Percentiles rank a stretch among this genome's conserved stretches.
These are phyloP conservation scores for Phoma sp. DNA, from an alignment of 2,329 filamentous ascomycete species.

Conservation along the genomic window DNA sequence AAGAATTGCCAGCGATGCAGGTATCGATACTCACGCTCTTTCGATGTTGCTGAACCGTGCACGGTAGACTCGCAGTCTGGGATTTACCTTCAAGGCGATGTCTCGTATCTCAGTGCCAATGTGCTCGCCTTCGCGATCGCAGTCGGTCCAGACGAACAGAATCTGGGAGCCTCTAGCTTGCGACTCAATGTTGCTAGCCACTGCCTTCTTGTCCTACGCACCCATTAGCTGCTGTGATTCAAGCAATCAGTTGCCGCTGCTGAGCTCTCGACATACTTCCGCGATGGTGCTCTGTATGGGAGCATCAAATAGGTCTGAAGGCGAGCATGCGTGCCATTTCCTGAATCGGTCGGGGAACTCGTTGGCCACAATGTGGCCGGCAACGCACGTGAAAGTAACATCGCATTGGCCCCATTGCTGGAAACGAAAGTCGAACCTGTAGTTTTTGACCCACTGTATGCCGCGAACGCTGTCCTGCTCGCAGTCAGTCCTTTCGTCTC, in stretches of 20 bases:
- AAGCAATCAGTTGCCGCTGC: not conserved
- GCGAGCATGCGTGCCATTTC: slow-evolving; percentile 82
- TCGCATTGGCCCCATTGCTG: slow-evolving; percentile 80
- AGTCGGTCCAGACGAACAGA: slow-evolving; percentile 98
- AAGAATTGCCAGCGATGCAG: not conserved
- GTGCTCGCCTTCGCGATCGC: slow-evolving; percentile 95
- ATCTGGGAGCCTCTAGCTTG: slow-evolving; percentile 76
- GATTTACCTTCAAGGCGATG: slow-evolving; percentile 77
- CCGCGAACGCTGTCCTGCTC: slow-evolving; percentile 13
- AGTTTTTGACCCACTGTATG: slow-evolving; percentile 85
- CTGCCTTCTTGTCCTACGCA: slow-evolving; percentile 73
- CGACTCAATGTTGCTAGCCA: slow-evolving; percentile 83
- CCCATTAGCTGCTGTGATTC: slow-evolving; percentile 15
- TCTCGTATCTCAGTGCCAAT: slow-evolving; percentile 91
- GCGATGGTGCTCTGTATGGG: slow-evolving; percentile 73
- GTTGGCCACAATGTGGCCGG: slow-evolving; percentile 82
- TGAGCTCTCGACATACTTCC: slow-evolving; percentile 57
- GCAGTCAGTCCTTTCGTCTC: slow-evolving; percentile 12
- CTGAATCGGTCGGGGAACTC: slow-evolving; percentile 79
- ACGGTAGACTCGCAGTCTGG: slow-evolving; percentile 77
- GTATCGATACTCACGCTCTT: slow-evolving; percentile 67
- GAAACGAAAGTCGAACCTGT: slow-evolving; percentile 89
- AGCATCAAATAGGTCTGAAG: slow-evolving; percentile 80
- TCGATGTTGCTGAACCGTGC: slow-evolving; percentile 97
- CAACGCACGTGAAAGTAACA: slow-evolving; percentile 93